Conservation (phyloP, 768 basidiomycete genomes). For the Amanita subjunquillea region DNA sequence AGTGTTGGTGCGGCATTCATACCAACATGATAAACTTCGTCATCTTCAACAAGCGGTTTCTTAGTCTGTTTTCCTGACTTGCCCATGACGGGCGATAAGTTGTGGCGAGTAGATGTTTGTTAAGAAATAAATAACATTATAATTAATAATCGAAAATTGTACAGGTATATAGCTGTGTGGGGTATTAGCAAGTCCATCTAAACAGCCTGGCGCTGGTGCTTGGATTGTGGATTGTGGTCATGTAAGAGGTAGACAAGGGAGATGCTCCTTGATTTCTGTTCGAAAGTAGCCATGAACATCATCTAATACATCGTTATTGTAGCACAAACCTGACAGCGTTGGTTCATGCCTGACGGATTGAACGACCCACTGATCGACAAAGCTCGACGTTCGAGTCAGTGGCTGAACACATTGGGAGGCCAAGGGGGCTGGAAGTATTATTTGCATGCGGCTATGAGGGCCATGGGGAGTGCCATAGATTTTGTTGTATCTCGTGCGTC, state of each 20-base stretch:
- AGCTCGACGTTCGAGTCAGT: constrained; percentile 13
- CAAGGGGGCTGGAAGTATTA: constrained; percentile 60
- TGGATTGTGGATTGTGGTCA: background rate
- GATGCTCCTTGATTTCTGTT: background rate
- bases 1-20: constrained; percentile 7
- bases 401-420: constrained; percentile 18
- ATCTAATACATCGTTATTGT: background rate
- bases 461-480: constrained; percentile 54
- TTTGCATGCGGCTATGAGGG: constrained; percentile 49
- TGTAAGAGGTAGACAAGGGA: background rate
- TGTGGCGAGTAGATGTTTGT: background rate
- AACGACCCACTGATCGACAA: constrained; percentile 28
- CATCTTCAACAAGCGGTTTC: constrained; percentile 6
- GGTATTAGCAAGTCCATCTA: background rate
- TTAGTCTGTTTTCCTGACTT: constrained; percentile 2
- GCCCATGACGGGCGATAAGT: background rate
- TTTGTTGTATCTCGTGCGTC: constrained; percentile 17
- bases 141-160: background rate
- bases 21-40: constrained; percentile 41
- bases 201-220: background rate
- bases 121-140: background rate
- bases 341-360: background rate
- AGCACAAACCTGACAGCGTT: background rate
- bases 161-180: background rate
- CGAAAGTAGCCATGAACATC: background rate